Evolutionary conservation across 106 monocot genomes (phyloP).

Genomic region (Posidonia australis): DNA sequence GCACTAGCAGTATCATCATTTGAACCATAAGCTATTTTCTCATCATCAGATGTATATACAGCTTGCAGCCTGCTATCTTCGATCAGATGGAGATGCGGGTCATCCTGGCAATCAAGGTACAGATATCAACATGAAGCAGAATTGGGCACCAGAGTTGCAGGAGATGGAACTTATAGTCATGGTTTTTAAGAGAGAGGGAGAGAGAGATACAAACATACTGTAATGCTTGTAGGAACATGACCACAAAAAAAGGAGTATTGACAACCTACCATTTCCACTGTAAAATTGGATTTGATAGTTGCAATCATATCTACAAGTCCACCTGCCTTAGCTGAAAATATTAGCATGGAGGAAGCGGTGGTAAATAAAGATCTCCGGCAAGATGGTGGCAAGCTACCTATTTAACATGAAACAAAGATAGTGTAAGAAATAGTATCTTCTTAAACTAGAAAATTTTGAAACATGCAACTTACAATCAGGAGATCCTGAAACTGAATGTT

Average conservation of each 20-base stretch:
- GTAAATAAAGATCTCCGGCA: conserved; percentile 61
- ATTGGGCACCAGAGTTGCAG: not conserved
- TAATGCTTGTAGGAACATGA: not conserved
- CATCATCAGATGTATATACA: conserved; percentile 15
- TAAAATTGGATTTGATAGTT: conserved; percentile 32
- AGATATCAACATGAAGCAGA: not conserved
- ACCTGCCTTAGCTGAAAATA: conserved; percentile 52
- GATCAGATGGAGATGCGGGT: conserved; percentile 48
- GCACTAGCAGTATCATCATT: conserved; percentile 60
- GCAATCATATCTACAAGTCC: conserved; percentile 38
- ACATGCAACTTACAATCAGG: not conserved
- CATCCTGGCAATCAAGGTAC: conserved; percentile 33
- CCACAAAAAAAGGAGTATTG: not conserved
- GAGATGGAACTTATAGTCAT: not conserved
- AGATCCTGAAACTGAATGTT: too few relatives aligned
- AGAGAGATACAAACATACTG: not conserved
- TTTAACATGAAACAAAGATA: conserved; percentile 9
- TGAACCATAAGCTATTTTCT: conserved; percentile 40
- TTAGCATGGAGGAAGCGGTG: conserved; percentile 68
- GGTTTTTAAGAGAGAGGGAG: not conserved
- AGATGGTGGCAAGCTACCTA: conserved; percentile 77
- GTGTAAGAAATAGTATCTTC: too few relatives aligned
- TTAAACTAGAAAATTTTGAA: not conserved
- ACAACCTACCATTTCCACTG: conserved; percentile 44
- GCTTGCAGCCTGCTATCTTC: conserved; percentile 41